Evolutionary conservation across 176 grass and related monocot genomes (phyloP).

Genomic region (Guadua angustifolia): DNA sequence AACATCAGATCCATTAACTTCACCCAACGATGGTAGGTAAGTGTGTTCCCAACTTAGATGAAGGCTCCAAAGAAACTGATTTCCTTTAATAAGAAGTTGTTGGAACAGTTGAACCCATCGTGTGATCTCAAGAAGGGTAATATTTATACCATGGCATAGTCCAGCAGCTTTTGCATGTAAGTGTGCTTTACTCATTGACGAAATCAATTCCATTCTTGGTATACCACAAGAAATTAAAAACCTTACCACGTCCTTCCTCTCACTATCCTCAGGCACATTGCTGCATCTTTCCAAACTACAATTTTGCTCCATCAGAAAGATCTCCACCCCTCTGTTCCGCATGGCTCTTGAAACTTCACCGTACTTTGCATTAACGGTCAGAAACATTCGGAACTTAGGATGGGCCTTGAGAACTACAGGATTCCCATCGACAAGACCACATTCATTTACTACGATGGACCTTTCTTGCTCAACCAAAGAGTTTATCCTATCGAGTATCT

Average conservation of each 20-base stretch:
- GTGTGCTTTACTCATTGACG: constrained; percentile 78
- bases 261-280: constrained; percentile 34
- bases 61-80: constrained; percentile 83
- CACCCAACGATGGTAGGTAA: constrained; percentile 85
- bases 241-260: constrained; percentile 58
- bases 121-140: constrained; percentile 85
- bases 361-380: constrained; percentile 81
- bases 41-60: constrained; percentile 96
- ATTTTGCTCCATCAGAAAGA: constrained; percentile 72
- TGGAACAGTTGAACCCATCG: constrained; percentile 88
- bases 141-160: constrained; percentile 63
- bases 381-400: constrained; percentile 86
- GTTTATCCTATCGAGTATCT: constrained; percentile 98
- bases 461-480: constrained; percentile 93
- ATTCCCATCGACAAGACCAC: constrained; percentile 86
- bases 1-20: constrained; percentile 56
- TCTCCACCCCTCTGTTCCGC: constrained; percentile 88
- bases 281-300: constrained; percentile 33
- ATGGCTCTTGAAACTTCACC: constrained; percentile 98
- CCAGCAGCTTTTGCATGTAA: constrained; percentile 74
- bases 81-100: constrained; percentile 82
- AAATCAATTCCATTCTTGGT: constrained; percentile 65
- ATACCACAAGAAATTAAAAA: constrained; percentile 84
- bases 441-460: constrained; percentile 86
- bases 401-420: constrained; percentile 73